Conservation (phyloP, 108 stramenopile genomes). For the Conticribra guillardii region DNA sequence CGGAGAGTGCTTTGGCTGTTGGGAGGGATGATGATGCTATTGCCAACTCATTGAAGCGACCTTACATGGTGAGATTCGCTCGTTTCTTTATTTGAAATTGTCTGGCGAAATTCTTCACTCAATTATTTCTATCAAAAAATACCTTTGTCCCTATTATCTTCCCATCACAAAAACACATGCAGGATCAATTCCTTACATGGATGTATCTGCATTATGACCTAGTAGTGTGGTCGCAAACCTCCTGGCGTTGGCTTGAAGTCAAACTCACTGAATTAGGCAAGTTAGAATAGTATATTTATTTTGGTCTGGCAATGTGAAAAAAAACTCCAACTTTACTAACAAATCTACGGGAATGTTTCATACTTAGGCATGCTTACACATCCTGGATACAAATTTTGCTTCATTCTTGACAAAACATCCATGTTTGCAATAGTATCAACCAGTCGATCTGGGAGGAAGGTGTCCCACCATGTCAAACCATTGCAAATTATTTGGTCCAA, state of each 20-base stretch:
- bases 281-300: no score
- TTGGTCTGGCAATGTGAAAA: no score
- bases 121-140: no score
- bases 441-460: constrained; percentile 58
- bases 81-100: no score
- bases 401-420: constrained; percentile 94
- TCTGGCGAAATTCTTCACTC: no score
- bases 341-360: no score
- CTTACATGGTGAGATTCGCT: constrained; percentile 69
- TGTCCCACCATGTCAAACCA: constrained; percentile 91
- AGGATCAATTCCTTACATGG: constrained; percentile 82
- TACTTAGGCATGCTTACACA: constrained; percentile 86
- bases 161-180: background rate
- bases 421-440: constrained; percentile 92
- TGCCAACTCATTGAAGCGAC: constrained; percentile 73
- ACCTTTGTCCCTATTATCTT: no score
- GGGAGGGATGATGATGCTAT: constrained; percentile 30
- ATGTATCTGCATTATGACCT: constrained; percentile 92
- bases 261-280: constrained; percentile 95
- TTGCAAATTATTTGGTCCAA: constrained; percentile 97
- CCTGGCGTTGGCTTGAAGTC: constrained; percentile 96
- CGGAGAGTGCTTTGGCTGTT: constrained; percentile 13
- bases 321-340: no score
- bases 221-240: constrained; percentile 95
- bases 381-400: constrained; percentile 87